Evolutionary conservation across 495 filamentous ascomycete species (phyloP).

Genomic region (Penicillium argentinense): DNA sequence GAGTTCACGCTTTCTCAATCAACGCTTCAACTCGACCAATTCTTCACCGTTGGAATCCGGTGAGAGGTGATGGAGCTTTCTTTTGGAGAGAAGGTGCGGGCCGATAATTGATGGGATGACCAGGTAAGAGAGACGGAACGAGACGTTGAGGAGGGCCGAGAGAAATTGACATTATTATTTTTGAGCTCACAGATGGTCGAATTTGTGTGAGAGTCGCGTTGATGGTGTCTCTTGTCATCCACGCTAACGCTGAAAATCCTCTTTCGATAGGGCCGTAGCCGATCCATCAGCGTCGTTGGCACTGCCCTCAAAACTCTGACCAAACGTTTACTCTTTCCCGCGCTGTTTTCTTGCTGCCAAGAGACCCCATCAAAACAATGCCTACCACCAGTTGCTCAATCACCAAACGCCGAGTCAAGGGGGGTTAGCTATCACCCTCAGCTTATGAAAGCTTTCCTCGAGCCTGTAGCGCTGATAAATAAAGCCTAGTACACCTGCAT

Average conservation of each 20-base stretch:
- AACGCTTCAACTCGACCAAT: too few species aligned
- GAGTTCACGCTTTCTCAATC: too few species aligned
- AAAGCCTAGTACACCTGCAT: too few species aligned
- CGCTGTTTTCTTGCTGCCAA: too few species aligned
- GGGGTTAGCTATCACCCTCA: too few species aligned
- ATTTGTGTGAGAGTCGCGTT: conserved; percentile 19
- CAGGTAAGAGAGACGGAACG: conserved; percentile 65
- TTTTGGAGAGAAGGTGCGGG: conserved; percentile 49
- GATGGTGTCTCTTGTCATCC: conserved; percentile 33
- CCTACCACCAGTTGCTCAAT: too few species aligned
- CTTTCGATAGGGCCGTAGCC: conserved; percentile 32
- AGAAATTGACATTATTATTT: conserved; percentile 25
- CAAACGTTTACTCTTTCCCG: too few species aligned
- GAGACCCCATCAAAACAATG: too few species aligned
- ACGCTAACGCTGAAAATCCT: conserved; percentile 45
- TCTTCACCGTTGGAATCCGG: conserved; percentile 42
- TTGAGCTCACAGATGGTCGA: conserved; percentile 24
- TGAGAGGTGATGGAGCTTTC: conserved; percentile 50
- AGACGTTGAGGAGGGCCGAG: conserved; percentile 42
- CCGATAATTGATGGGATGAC: conserved; percentile 58
- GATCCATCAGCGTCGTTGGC: conserved; percentile 17
- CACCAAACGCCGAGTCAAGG: too few species aligned
- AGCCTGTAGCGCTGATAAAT: too few species aligned
- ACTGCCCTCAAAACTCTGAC: too few species aligned
- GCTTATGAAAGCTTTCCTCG: too few species aligned